A percentile compares a stretch with the other conserved stretches of the same genome.
Conservation (phyloP, 1,139 yeast genomes). For the Protomyces lactucae-debilis region DNA sequence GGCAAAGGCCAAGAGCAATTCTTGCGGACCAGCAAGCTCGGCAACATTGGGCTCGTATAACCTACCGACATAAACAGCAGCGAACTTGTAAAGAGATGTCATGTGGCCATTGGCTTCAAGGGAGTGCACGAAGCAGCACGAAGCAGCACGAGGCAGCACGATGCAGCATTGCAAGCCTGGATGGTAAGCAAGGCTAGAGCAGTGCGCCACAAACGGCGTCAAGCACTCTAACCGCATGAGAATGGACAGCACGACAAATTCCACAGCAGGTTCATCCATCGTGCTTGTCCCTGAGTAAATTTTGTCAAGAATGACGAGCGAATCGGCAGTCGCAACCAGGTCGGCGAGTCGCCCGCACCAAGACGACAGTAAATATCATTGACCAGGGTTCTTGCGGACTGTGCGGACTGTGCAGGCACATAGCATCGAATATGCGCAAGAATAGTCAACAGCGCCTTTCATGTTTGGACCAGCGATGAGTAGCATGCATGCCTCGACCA, state of each 20-base stretch:
- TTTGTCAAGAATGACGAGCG: slow-evolving; percentile 59
- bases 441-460: slow-evolving; percentile 62
- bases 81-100: no score
- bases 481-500: slow-evolving; percentile 41
- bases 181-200: no score
- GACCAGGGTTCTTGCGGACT: no score
- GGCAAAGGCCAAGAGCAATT: no score
- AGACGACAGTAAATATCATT: slow-evolving; percentile 49
- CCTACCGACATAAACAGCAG: no score
- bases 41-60: no score
- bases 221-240: slow-evolving; percentile 52
- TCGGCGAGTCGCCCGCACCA: slow-evolving; percentile 70
- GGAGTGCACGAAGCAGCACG: no score
- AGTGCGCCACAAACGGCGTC: slow-evolving; percentile 78
- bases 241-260: slow-evolving; percentile 67
- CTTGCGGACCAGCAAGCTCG: no score
- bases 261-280: slow-evolving; percentile 80
- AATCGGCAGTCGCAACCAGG: slow-evolving; percentile 48
- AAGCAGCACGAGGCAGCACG: no score
- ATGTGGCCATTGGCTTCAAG: no score
- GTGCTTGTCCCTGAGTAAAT: slow-evolving; percentile 88
- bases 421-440: slow-evolving; percentile 85
- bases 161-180: no score
- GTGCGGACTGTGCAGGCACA: slow-evolving; percentile 60
- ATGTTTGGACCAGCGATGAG: slow-evolving; percentile 70